Percentiles rank a stretch among this genome's conserved stretches.
phyloP scores from a whole-genome alignment of 2,329 filamentous ascomycete genomes.

The Trichoderma sp. region DNA sequence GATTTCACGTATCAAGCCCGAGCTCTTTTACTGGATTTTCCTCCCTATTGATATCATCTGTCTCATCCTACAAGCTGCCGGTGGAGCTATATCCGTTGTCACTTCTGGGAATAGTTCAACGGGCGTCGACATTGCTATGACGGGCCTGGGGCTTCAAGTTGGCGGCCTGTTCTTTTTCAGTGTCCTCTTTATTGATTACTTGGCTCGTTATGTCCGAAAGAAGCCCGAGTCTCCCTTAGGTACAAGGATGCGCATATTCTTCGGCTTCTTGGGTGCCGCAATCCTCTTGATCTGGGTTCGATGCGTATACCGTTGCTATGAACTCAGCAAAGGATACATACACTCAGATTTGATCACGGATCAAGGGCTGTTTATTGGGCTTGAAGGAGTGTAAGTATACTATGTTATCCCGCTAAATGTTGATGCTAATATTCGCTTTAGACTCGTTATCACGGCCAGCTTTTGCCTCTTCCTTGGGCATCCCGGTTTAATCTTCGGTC shows the following conservation, averaged over 20 bases:
- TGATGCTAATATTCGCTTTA: constrained; percentile 27
- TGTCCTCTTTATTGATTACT: constrained; percentile 49
- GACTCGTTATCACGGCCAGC: constrained; percentile 40
- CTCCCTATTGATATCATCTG: constrained; percentile 58
- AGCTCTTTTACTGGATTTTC: constrained; percentile 48
- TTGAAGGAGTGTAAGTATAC: constrained; percentile 51
- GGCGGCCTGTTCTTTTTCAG: constrained; percentile 56
- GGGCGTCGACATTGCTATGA: constrained; percentile 43
- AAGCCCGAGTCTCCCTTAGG: constrained; percentile 28
- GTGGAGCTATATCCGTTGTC: constrained; percentile 53
- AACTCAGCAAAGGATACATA: constrained; percentile 63
- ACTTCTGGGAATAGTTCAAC: constrained; percentile 48
- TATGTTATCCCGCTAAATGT: rapidly evolving
- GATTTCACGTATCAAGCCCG: constrained; percentile 45
- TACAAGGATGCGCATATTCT: constrained; percentile 45
- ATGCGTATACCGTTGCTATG: constrained; percentile 64
- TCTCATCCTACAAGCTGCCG: constrained; percentile 56
- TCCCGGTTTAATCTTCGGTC: constrained; percentile 36
- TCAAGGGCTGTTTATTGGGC: constrained; percentile 53
- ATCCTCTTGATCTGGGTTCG: constrained; percentile 62
- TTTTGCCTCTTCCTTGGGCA: constrained; percentile 43
- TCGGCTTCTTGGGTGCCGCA: constrained; percentile 53
- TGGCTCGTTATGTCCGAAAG: constrained; percentile 43
- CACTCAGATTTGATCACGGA: constrained; percentile 54
- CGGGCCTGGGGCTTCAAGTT: constrained; percentile 61